Conservation (phyloP, 768 basidiomycete species). For the Gymnopilus dilepis region DNA sequence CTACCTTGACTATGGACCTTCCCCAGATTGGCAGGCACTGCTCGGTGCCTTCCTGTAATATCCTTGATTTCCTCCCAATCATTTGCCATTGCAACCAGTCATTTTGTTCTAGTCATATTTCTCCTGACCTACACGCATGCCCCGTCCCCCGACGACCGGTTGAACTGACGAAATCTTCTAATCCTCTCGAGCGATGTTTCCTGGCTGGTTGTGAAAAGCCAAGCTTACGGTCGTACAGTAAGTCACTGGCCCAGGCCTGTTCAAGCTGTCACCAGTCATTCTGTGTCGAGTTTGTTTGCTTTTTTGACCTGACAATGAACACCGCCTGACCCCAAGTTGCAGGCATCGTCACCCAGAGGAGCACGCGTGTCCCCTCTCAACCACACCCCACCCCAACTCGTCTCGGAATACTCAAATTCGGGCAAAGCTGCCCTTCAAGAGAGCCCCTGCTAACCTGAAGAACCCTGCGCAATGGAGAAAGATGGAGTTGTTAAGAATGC, state of each 20-base stretch:
- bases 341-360: conserved; percentile 73
- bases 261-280: conserved; percentile 58
- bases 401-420: neutral
- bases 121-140: conserved; percentile 67
- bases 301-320: neutral
- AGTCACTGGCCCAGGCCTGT: conserved; percentile 47
- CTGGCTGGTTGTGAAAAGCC: conserved; percentile 57
- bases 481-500: conserved; percentile 75
- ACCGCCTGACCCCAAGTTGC: conserved; percentile 16
- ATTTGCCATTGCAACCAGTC: conserved; percentile 60
- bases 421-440: conserved; percentile 28
- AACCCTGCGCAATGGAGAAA: conserved; percentile 60
- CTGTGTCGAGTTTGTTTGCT: conserved; percentile 59
- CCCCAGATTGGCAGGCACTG: conserved; percentile 70
- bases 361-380: conserved; percentile 56
- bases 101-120: conserved; percentile 71
- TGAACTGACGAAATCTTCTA: conserved; percentile 19
- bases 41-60: conserved; percentile 59
- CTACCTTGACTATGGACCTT: conserved; percentile 35
- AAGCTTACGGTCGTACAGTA: conserved; percentile 50
- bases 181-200: conserved; percentile 55
- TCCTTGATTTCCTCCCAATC: conserved; percentile 81
- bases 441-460: conserved; percentile 52
- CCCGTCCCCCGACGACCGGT: conserved; percentile 21
- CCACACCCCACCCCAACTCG: conserved; percentile 22